Percentiles rank a stretch among this genome's conserved stretches.
Evolutionary conservation across 441 rosid genomes (phyloP).

Genomic region (Biscutella auriculata): DNA sequence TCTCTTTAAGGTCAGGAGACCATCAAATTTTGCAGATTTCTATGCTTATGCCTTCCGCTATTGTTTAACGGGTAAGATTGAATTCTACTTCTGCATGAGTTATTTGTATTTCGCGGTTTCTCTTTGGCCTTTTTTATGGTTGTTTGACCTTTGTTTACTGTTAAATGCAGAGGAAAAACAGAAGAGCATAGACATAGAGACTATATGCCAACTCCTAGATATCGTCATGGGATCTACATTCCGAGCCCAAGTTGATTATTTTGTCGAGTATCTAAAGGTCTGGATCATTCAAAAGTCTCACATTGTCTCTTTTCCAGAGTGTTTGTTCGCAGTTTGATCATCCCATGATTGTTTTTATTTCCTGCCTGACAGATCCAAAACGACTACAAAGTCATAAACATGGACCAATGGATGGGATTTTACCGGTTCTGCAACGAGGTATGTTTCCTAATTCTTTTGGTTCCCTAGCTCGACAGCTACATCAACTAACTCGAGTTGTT

Average conservation of each 20-base stretch:
- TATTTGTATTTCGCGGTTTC: not conserved
- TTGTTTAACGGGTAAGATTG: conserved; percentile 60
- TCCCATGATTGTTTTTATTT: not conserved
- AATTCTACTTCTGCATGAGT: not conserved
- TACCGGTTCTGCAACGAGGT: conserved; percentile 75
- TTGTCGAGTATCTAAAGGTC: conserved; percentile 57
- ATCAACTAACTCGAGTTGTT: not conserved
- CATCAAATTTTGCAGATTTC: conserved; percentile 62
- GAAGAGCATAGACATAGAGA: conserved; percentile 81
- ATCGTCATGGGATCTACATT: conserved; percentile 66
- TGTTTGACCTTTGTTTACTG: conserved; percentile 1
- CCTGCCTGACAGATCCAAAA: conserved; percentile 39
- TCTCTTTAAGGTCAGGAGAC: conserved; percentile 48
- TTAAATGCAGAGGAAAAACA: conserved; percentile 72
- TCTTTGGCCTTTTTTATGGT: not conserved
- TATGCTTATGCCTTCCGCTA: conserved; percentile 76
- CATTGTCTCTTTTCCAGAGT: not conserved
- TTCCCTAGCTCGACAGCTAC: not conserved
- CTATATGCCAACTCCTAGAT: conserved; percentile 63
- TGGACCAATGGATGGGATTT: conserved; percentile 76
- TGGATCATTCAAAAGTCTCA: not conserved
- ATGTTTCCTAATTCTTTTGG: not conserved
- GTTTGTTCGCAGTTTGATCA: not conserved
- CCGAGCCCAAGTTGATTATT: conserved; percentile 59
- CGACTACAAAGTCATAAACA: conserved; percentile 67